Evolutionary conservation across 2,329 filamentous ascomycete genomes (phyloP), one percentile per base, ranked within the genome.

Genomic region (Alternaria novae-zelandiae): DNA sequence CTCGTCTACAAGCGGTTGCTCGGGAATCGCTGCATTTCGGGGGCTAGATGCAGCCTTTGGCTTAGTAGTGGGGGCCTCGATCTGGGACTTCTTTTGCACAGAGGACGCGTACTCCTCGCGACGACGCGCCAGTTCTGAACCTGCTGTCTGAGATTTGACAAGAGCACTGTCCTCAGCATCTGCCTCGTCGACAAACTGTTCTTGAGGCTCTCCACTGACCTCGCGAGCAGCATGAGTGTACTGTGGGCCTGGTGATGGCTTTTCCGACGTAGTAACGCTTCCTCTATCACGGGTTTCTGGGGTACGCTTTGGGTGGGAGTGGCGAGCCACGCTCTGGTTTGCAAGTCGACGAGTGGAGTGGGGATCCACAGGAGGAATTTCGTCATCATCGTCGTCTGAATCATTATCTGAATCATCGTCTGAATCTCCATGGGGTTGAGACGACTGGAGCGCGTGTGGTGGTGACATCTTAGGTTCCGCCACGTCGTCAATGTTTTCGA

Each of bases 81-180:
- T 30, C 20, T 36, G 28, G 3, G 17, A 6, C 28, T 23, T 23
- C 5, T 13, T 36, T 7, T 20, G 26, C 3, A 43, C 8, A 7
- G 45, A 43, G 6, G 63, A 63, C 5, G 53, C 36, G 8, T 64
- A 66, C 28, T 51, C 58, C 28, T 57, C 56, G 6, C 57, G 61
- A 41, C 54, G 63, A 20, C 56, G 61, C 23, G 56, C 57, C 7
- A 66, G 50, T 36, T 65, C 65, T 8, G 58, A 21, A 12, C 56
- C 64, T 13, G 54, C 26, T 7, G 32, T 3, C 26, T 41, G 56
- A 15, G 46, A 6, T 3, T 8, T 43, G 3, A 26, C 50, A 21
- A 26, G 32, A 21, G 23, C 30, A 26, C 13, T n/a, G 21, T 30
- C n/a, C 12, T 36, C 56, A 43, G 13, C 11, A 7, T 41, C 45